Percentiles rank a stretch among this genome's conserved stretches.
Evolutionary conservation across 768 basidiomycete species (phyloP).

Genomic region (Trametopsis cervina): DNA sequence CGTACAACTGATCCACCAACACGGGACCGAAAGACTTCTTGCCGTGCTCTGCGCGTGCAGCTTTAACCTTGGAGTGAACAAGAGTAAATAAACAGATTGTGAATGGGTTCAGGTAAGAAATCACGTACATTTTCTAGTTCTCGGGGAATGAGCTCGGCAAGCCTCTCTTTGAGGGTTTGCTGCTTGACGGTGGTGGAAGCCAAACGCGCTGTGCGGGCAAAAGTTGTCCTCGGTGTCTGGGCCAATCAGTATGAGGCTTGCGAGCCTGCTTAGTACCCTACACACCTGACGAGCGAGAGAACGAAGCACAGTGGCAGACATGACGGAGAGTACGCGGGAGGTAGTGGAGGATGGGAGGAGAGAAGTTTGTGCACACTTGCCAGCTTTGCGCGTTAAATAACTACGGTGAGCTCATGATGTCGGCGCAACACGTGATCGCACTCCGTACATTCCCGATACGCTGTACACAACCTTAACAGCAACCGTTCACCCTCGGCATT

Average conservation of each 20-base stretch:
- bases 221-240: conserved; percentile 43
- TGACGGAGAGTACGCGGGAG: conserved; percentile 10
- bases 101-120: not conserved
- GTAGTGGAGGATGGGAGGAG: conserved; percentile 7
- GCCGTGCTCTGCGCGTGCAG: conserved; percentile 79
- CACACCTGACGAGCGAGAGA: conserved; percentile 28
- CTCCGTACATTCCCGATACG: conserved; percentile 12
- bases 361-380: conserved; percentile 8
- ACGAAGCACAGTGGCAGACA: conserved; percentile 26
- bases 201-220: conserved; percentile 49
- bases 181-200: conserved; percentile 62
- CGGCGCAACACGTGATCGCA: conserved; percentile 14
- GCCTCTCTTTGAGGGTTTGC: conserved; percentile 82
- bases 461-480: not conserved
- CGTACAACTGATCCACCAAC: conserved; percentile 85
- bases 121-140: conserved; percentile 64
- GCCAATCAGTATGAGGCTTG: not conserved
- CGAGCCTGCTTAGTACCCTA: too few relatives aligned
- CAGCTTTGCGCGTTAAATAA: conserved; percentile 1
- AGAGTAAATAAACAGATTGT: too few relatives aligned
- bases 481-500: not conserved
- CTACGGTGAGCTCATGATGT: too few relatives aligned
- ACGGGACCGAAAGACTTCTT: conserved; percentile 92
- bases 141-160: conserved; percentile 88
- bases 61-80: conserved; percentile 73